phyloP scores from a whole-genome alignment of 1,284 basidiomycete species.

The Microbotryum intermedium region DNA sequence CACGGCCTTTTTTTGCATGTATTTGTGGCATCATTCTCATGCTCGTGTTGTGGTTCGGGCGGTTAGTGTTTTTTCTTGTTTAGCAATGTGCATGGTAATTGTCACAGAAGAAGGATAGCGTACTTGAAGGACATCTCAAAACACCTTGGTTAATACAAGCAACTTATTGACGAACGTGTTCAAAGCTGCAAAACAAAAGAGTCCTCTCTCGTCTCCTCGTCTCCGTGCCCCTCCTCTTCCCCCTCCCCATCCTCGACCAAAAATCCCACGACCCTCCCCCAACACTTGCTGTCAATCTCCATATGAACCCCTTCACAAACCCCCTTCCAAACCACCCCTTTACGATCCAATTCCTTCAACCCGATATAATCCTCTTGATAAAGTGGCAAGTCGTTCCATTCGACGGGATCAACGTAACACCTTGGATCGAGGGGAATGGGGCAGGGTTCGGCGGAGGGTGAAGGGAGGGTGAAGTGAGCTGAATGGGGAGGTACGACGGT shows the following conservation, averaged over 20 bases:
- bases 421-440: conserved; percentile 10
- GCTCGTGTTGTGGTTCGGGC: no score
- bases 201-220: background rate
- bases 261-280: conserved; percentile 37
- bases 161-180: no score
- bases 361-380: conserved; percentile 87
- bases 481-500: conserved; percentile 56
- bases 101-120: no score
- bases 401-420: conserved; percentile 46
- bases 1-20: no score
- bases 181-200: background rate
- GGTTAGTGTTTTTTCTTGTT: no score
- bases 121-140: no score
- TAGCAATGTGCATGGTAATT: no score
- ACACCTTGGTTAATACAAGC: no score
- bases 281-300: conserved; percentile 56
- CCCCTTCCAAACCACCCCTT: conserved; percentile 54
- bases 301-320: conserved; percentile 76
- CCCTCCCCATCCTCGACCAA: background rate
- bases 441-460: conserved; percentile 4
- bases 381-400: conserved; percentile 63
- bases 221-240: background rate
- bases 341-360: conserved; percentile 61
- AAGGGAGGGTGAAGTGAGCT: conserved; percentile 33
- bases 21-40: no score